Percentiles rank a stretch among this genome's conserved stretches.
Conservation (phyloP, 768 basidiomycete species). For the Serpula lacrymans region DNA sequence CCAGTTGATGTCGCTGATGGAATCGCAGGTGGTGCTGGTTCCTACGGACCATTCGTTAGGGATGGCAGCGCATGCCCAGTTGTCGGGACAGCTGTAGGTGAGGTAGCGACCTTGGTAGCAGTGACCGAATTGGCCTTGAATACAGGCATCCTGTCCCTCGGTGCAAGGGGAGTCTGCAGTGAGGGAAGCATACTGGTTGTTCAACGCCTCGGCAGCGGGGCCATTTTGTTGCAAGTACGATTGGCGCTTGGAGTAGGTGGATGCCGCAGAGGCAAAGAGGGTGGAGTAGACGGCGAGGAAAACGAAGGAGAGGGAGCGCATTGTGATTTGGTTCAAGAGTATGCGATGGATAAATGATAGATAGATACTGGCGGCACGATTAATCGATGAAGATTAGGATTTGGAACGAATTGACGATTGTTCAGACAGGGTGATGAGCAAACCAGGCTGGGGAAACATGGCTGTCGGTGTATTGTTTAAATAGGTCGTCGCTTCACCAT, state of each 20-base stretch:
- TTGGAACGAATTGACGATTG: slow-evolving; percentile 7
- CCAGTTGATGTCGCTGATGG: slow-evolving; percentile 13
- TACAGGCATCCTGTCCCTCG: slow-evolving; percentile 15
- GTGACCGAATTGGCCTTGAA: slow-evolving; percentile 14
- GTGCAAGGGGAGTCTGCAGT: slow-evolving; percentile 15
- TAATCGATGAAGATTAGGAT: slow-evolving; percentile 3
- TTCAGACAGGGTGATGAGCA: slow-evolving; percentile 10
- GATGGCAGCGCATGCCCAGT: slow-evolving; percentile 19
- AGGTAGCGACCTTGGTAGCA: slow-evolving; percentile 13
- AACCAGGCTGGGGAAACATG: slow-evolving; percentile 10
- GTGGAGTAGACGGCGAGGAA: slow-evolving; percentile 10
- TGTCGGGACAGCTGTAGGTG: slow-evolving; percentile 9
- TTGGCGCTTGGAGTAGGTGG: slow-evolving; percentile 12
- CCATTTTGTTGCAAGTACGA: slow-evolving; percentile 20
- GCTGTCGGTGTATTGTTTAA: background rate
- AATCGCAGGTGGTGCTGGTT: slow-evolving; percentile 17
- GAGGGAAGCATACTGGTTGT: slow-evolving; percentile 16
- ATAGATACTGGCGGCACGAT: slow-evolving; percentile 4
- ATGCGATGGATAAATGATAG: background rate
- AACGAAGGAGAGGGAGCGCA: slow-evolving; percentile 3
- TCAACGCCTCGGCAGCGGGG: slow-evolving; percentile 20
- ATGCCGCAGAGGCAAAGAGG: slow-evolving; percentile 17
- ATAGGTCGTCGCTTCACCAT: slow-evolving; percentile 6
- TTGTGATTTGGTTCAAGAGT: background rate
- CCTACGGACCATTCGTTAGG: slow-evolving; percentile 16